Evolutionary conservation across 2,329 filamentous ascomycete genomes (phyloP).

Genomic region (Clarireedia monteithiana): DNA sequence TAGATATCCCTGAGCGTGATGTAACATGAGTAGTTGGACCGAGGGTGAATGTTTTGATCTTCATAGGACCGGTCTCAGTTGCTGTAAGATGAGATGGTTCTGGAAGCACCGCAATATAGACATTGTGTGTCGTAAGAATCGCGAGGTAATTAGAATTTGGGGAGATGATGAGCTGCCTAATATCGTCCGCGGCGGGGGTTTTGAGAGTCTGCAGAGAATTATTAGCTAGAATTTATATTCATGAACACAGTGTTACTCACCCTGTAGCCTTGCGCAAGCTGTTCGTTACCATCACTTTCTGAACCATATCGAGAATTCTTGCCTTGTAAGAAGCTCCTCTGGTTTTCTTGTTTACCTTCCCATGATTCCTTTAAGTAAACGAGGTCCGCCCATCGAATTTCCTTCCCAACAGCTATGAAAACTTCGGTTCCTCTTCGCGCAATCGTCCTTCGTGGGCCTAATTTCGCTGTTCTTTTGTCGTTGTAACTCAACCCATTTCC

Average conservation of each 20-base stretch:
- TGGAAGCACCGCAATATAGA: constrained; percentile 81
- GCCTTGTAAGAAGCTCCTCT: constrained; percentile 14
- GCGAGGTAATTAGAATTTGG: constrained; percentile 76
- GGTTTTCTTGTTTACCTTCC: constrained; percentile 32
- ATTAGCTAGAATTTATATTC: constrained; percentile 15
- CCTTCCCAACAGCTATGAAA: constrained; percentile 80
- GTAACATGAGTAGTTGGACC: constrained; percentile 88
- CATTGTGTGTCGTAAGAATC: constrained; percentile 77
- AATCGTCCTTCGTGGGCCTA: constrained; percentile 57
- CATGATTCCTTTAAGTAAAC: constrained; percentile 64
- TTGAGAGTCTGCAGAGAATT: constrained; percentile 57
- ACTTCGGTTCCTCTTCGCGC: constrained; percentile 78
- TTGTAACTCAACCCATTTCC: constrained; percentile 15
- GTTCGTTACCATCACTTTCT: constrained; percentile 24
- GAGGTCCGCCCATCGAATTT: constrained; percentile 88
- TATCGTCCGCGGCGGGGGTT: constrained; percentile 70
- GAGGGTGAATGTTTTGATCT: constrained; percentile 82
- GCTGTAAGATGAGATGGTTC: constrained; percentile 68
- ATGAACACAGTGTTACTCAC: constrained; percentile 32
- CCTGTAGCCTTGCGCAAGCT: constrained; percentile 37
- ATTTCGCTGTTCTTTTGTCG: constrained; percentile 35
- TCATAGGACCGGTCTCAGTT: constrained; percentile 60
- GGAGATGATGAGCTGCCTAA: constrained; percentile 78
- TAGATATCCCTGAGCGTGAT: constrained; percentile 71
- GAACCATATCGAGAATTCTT: constrained; percentile 11